Percentiles rank a stretch among this genome's conserved stretches.
Conservation (phyloP, 768 basidiomycete species). For the Podaxis sp. region DNA sequence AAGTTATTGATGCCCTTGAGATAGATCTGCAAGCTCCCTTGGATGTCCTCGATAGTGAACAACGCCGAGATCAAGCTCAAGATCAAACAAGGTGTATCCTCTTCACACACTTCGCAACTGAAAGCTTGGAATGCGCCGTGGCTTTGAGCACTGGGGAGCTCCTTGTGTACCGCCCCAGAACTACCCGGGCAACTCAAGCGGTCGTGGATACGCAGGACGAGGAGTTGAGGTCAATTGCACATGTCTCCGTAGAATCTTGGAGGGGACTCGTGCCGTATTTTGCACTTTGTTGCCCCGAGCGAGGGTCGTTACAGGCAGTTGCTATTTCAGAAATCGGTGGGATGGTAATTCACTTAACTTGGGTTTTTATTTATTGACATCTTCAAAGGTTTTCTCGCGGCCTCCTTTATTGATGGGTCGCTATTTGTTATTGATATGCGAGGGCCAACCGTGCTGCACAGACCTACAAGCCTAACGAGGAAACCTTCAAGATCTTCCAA, state of each 20-base stretch:
- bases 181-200: slow-evolving; percentile 14
- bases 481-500: slow-evolving; percentile 32
- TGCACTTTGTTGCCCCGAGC: slow-evolving; percentile 40
- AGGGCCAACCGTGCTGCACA: slow-evolving; percentile 65
- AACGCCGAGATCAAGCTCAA: background rate
- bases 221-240: slow-evolving; percentile 53
- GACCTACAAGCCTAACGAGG: slow-evolving; percentile 38
- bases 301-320: slow-evolving; percentile 46
- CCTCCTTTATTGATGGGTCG: slow-evolving; percentile 59
- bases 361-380: slow-evolving; percentile 2
- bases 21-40: slow-evolving; percentile 52
- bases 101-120: slow-evolving; percentile 46
- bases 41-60: slow-evolving; percentile 8
- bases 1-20: slow-evolving; percentile 58
- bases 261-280: slow-evolving; percentile 61
- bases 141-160: slow-evolving; percentile 56
- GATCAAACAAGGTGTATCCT: slow-evolving; percentile 29
- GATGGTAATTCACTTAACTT: slow-evolving; percentile 15
- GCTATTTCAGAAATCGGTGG: slow-evolving; percentile 75
- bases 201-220: slow-evolving; percentile 32
- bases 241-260: slow-evolving; percentile 37
- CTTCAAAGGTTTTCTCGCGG: slow-evolving; percentile 71
- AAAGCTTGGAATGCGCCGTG: slow-evolving; percentile 58
- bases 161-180: slow-evolving; percentile 41
- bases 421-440: slow-evolving; percentile 72